Percentiles rank a stretch among this genome's conserved stretches.
Evolutionary conservation across 306 rosid genomes (phyloP).

Genomic region (Acacia melanoxylon): DNA sequence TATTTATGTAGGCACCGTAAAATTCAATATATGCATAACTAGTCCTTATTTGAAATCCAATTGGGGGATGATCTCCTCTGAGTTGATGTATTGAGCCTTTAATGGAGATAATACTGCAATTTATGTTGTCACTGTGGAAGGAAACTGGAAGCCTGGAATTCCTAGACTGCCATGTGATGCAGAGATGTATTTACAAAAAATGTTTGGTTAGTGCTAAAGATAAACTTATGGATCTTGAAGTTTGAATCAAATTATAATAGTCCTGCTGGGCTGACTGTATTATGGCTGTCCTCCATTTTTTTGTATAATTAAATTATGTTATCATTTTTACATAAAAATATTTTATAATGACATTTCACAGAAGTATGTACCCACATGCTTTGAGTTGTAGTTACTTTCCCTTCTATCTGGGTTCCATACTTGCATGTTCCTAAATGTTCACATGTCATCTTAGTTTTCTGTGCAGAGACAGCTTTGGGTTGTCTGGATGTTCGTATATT

Average conservation of each 20-base stretch:
- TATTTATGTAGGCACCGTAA: neutral
- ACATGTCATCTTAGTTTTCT: slow-evolving; percentile 8
- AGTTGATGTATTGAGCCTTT: neutral
- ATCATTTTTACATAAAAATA: neutral
- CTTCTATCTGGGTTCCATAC: neutral
- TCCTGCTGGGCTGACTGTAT: neutral
- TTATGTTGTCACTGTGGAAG: neutral
- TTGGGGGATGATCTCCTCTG: neutral
- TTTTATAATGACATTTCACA: slow-evolving; percentile 6
- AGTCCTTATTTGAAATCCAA: neutral
- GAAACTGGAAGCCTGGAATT: neutral
- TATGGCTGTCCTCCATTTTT: slow-evolving; percentile 15
- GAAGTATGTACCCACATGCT: neutral
- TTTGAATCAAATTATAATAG: neutral
- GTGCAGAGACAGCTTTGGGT: neutral
- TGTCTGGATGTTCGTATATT: neutral
- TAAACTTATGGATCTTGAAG: neutral
- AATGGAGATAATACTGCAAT: neutral
- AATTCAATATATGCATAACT: neutral
- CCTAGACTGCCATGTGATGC: neutral
- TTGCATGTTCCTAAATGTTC: neutral
- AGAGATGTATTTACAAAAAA: neutral
- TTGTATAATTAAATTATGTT: slow-evolving; percentile 23
- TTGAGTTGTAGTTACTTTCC: slow-evolving; percentile 3
- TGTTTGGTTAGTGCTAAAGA: slow-evolving; percentile 15